A percentile compares a stretch with the other conserved stretches of the same genome.
These are phyloP conservation scores for Raffaelea albimanens DNA, from an alignment of 2,329 filamentous ascomycete genomes.

Conservation along the genomic window DNA sequence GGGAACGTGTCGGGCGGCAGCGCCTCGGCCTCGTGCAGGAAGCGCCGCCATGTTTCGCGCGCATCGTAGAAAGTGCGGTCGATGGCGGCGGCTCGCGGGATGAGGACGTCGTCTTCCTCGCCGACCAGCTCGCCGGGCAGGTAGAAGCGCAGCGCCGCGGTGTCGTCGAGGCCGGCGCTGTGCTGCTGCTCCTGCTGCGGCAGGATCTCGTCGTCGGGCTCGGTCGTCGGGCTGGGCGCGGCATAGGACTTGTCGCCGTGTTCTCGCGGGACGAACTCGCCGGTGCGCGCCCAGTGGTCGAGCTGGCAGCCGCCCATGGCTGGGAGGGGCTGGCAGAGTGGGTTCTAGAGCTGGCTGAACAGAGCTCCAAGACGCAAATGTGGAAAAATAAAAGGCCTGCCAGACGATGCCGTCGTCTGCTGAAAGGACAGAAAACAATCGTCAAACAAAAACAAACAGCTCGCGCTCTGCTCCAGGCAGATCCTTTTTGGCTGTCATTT, in stretches of 20 bases:
- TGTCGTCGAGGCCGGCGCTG: background rate
- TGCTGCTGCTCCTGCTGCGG: background rate
- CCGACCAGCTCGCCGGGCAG: background rate
- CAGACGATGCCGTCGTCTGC: too few relatives aligned
- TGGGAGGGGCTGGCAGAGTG: too few relatives aligned
- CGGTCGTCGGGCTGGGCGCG: background rate
- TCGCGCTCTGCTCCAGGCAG: too few relatives aligned
- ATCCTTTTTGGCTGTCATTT: too few relatives aligned
- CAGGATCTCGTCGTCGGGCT: background rate
- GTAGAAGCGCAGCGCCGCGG: background rate
- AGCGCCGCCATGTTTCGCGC: background rate
- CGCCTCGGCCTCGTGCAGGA: background rate
- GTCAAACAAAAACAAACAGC: too few relatives aligned
- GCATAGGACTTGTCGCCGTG: background rate
- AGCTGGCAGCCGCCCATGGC: constrained; percentile 1
- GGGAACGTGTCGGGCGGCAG: background rate
- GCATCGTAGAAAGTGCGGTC: background rate
- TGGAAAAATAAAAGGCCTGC: too few relatives aligned
- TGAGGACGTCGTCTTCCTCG: constrained; percentile 1
- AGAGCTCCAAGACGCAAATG: too few relatives aligned
- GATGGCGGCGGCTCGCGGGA: background rate
- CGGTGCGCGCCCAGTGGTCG: background rate
- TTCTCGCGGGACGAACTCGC: background rate
- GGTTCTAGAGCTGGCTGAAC: too few relatives aligned
- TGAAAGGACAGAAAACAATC: too few relatives aligned